Base-by-base conservation (phyloP, 441 rosid species). In the Pelargonium fulgidum region DNA sequence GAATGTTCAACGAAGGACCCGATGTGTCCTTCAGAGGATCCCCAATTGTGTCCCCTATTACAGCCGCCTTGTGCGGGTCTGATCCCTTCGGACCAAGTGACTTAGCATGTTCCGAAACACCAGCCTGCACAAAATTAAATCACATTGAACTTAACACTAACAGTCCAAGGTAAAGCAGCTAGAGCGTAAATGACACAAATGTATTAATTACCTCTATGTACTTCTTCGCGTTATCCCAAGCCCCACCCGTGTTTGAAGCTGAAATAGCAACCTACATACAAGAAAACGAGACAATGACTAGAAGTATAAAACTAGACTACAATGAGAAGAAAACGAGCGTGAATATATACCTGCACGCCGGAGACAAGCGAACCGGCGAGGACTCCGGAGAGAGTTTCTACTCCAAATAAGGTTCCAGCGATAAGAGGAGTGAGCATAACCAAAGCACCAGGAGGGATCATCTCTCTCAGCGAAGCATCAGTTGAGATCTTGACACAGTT, bases 241-340 rank as follows among this genome's bases (percentile, higher is more conserved):
- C 90, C 9, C 90, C 93, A 44, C 90, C 93, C n/a, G 93, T 86
- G 86, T 88, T 88, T 1, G 93, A 88, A 45, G 93, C 89, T 7
- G 93, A 88, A 36, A 88, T 86, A 64, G 93, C 93, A 65, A 88
- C 85, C 89, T 87, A 73, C 44, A 14, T n/a, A 22, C 1, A 5
- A 11, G 16, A 1, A 71, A 68, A 44, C 52, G 1, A 65, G 10
- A 22, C 24, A 71, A 58, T 26, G 24, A 22, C 24, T 20, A 67
- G 1, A 22, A 22, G 24, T 22, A 0, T 22, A 22, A 22, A 22
- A 22, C 24, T 22, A 22, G 24, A 22, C 24, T 22, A 22, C 24
- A 22, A 22, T 22, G 24, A 22, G 24, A 22, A 22, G 24, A 22
- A 22, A 22, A 22, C 24, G 24, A 1, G 24, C 1, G 24, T 13